Percentiles rank a stretch among this genome's conserved stretches.
Conservation (phyloP, 306 rosid species). For the Malus asiatica region DNA sequence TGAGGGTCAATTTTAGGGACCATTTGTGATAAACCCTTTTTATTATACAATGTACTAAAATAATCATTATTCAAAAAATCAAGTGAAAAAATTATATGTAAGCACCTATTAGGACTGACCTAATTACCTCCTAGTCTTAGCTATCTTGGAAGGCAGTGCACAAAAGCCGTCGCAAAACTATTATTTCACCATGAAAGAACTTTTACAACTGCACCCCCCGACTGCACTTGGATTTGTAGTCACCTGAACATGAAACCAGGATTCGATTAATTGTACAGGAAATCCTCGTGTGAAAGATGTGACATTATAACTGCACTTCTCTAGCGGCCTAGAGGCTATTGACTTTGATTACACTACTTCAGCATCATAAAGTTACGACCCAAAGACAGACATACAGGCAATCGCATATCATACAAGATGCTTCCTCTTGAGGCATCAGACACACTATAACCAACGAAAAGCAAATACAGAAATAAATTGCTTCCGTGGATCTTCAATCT, state of each 20-base stretch:
- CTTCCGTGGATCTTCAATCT: background rate
- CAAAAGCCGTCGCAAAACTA: slow-evolving; percentile 20
- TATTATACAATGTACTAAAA: background rate
- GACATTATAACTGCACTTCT: background rate
- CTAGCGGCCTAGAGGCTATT: background rate
- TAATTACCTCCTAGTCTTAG: background rate
- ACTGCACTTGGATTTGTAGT: slow-evolving; percentile 90
- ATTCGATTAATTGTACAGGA: background rate
- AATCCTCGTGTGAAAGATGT: background rate
- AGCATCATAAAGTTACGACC: background rate
- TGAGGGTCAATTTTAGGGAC: no score
- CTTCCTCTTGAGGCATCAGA: background rate
- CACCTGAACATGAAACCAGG: slow-evolving; percentile 52
- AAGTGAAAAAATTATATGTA: background rate
- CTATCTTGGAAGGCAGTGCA: background rate
- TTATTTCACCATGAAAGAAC: slow-evolving; percentile 87
- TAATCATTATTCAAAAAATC: background rate
- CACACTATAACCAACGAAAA: background rate
- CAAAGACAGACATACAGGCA: background rate
- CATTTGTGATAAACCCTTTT: no score
- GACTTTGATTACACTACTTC: background rate
- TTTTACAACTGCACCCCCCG: slow-evolving; percentile 92
- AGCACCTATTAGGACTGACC: background rate
- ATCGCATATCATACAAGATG: background rate
- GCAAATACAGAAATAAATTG: background rate